These are phyloP conservation scores for Botrytis cinerea DNA, from an alignment of 2,329 filamentous ascomycete species.

Conservation along the genomic window DNA sequence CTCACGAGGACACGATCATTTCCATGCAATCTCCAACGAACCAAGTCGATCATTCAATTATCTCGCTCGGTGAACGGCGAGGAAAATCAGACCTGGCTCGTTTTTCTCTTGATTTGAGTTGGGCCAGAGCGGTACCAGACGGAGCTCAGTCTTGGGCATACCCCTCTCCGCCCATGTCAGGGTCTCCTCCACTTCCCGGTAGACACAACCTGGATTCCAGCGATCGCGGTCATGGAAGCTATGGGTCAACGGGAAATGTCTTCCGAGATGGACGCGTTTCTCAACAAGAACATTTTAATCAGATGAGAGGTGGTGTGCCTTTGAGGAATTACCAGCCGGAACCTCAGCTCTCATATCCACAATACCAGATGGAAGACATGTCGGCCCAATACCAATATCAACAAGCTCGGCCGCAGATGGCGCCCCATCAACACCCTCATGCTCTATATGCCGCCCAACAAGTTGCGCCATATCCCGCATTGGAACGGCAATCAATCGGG, in stretches of 20 bases:
- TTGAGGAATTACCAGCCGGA: conserved; percentile 46
- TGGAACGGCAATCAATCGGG: conserved; percentile 43
- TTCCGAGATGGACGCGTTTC: conserved; percentile 47
- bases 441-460: conserved; percentile 33
- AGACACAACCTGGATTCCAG: conserved; percentile 59
- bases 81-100: conserved; percentile 56
- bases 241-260: conserved; percentile 49
- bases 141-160: conserved; percentile 61
- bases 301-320: conserved; percentile 36
- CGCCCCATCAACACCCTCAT: conserved; percentile 33
- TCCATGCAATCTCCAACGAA: conserved; percentile 58
- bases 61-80: conserved; percentile 60
- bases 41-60: conserved; percentile 44
- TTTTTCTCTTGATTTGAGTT: conserved; percentile 57
- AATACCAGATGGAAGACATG: conserved; percentile 36
- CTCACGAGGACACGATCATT: conserved; percentile 32
- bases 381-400: conserved; percentile 33
- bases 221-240: conserved; percentile 55
- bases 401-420: conserved; percentile 29
- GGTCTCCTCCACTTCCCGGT: conserved; percentile 62
- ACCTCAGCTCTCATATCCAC: conserved; percentile 32
- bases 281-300: conserved; percentile 36
- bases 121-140: conserved; percentile 57
- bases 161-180: conserved; percentile 75
- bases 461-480: conserved; percentile 33